A percentile compares a stretch with the other conserved stretches of the same genome.
Conservation (phyloP, 257 asterid genomes). For the Misopates orontium region DNA sequence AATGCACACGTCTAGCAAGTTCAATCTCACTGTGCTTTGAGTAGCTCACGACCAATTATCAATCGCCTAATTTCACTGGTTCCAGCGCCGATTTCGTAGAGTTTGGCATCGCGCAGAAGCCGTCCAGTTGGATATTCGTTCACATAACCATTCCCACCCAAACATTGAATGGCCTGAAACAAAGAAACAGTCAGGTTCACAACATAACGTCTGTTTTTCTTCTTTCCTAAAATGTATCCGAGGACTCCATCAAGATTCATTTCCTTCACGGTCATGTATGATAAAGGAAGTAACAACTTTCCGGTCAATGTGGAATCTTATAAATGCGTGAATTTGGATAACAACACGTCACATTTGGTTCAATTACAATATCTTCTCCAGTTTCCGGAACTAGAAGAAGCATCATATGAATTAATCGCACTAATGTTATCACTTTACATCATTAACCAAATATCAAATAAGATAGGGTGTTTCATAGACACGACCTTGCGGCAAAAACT, state of each 20-base stretch:
- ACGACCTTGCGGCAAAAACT: too few relatives aligned
- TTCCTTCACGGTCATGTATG: neutral
- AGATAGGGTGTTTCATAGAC: too few relatives aligned
- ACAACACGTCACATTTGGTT: too few relatives aligned
- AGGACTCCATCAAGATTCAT: neutral
- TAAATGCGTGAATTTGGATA: too few relatives aligned
- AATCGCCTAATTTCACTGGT: constrained; percentile 92
- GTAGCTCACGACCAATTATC: constrained; percentile 83
- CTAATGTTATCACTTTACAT: too few relatives aligned
- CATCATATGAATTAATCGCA: too few relatives aligned
- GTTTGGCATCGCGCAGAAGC: constrained; percentile 85
- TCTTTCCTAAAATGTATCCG: neutral
- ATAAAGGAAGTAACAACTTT: too few relatives aligned
- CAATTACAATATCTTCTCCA: too few relatives aligned
- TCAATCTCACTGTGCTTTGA: constrained; percentile 55
- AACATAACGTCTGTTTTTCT: neutral
- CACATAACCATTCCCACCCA: constrained; percentile 95
- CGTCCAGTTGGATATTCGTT: constrained; percentile 97
- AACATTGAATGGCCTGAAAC: constrained; percentile 91
- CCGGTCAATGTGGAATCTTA: too few relatives aligned
- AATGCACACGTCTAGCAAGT: too few relatives aligned
- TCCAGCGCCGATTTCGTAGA: constrained; percentile 97
- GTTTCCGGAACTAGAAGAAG: too few relatives aligned
- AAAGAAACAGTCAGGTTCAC: neutral
- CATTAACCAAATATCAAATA: too few relatives aligned